Percentiles rank a stretch among this genome's conserved stretches.
Evolutionary conservation across 345 rosid species (phyloP).

Genomic region (Populus davidiana): DNA sequence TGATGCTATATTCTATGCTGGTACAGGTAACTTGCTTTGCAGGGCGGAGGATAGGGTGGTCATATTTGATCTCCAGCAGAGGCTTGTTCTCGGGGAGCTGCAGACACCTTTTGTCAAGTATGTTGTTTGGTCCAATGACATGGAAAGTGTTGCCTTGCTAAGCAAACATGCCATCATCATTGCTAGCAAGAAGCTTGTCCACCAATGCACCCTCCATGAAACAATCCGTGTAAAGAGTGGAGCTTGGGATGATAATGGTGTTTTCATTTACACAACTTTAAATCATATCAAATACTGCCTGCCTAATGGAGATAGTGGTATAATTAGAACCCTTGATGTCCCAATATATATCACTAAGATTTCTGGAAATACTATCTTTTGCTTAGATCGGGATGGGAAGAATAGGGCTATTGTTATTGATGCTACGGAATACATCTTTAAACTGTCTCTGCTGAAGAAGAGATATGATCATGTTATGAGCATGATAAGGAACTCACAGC

Average conservation of each 20-base stretch:
- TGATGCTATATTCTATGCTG: slow-evolving; percentile 88
- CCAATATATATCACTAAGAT: slow-evolving; percentile 85
- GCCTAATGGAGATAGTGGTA: slow-evolving; percentile 89
- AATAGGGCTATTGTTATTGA: slow-evolving; percentile 61
- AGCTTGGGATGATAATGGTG: slow-evolving; percentile 95
- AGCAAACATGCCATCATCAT: slow-evolving; percentile 88
- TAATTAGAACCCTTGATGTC: slow-evolving; percentile 76
- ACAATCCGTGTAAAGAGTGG: slow-evolving; percentile 92
- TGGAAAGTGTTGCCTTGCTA: slow-evolving; percentile 90
- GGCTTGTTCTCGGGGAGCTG: slow-evolving; percentile 77
- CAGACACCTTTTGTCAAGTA: slow-evolving; percentile 77
- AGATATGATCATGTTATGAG: slow-evolving; percentile 87
- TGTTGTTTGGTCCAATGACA: slow-evolving; percentile 88
- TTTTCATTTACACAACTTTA: slow-evolving; percentile 81
- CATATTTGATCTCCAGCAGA: slow-evolving; percentile 86
- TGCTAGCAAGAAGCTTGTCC: slow-evolving; percentile 80
- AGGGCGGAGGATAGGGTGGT: slow-evolving; percentile 83
- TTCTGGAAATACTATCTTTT: slow-evolving; percentile 58
- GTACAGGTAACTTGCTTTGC: slow-evolving; percentile 81
- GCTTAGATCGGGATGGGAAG: slow-evolving; percentile 89
- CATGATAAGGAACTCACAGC: slow-evolving; percentile 92
- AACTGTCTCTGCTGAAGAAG: slow-evolving; percentile 72
- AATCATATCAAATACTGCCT: slow-evolving; percentile 92
- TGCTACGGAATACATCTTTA: slow-evolving; percentile 87
- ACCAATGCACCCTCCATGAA: slow-evolving; percentile 85